Conservation (phyloP, 2,329 filamentous ascomycete species). For the Neofusicoccum kwambonambiense region DNA sequence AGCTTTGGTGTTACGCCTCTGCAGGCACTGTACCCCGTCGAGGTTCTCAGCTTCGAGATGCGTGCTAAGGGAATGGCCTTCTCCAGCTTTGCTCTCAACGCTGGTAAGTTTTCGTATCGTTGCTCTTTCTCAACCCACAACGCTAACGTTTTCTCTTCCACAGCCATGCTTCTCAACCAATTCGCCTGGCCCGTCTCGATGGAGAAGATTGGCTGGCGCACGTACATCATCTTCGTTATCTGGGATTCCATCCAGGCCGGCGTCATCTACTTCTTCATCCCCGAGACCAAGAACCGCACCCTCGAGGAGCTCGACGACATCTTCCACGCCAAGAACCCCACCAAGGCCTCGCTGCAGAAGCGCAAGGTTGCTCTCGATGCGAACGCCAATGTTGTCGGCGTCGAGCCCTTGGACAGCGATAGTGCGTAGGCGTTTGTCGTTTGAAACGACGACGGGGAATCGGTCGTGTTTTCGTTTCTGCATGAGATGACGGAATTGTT, state of each 20-base stretch:
- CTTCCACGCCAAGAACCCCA: conserved; percentile 41
- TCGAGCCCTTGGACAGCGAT: conserved; percentile 20
- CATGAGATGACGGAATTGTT: too few species aligned
- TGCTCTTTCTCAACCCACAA: conserved; percentile 32
- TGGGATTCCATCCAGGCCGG: conserved; percentile 44
- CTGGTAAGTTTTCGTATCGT: conserved; percentile 12
- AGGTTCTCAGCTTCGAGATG: conserved; percentile 48
- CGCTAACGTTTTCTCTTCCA: conserved; percentile 39
- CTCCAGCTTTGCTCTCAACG: conserved; percentile 30
- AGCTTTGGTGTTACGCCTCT: conserved; percentile 40
- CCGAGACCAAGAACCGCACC: conserved; percentile 40
- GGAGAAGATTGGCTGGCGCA: conserved; percentile 39
- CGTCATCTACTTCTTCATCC: conserved; percentile 40
- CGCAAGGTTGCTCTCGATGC: conserved; percentile 27
- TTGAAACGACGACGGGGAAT: not conserved
- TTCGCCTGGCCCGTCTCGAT: conserved; percentile 40
- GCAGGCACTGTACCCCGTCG: conserved; percentile 50
- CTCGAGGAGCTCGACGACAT: conserved; percentile 48
- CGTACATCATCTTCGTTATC: conserved; percentile 42
- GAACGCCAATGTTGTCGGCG: conserved; percentile 25
- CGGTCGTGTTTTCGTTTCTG: too few species aligned
- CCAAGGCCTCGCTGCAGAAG: conserved; percentile 29
- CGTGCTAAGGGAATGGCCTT: conserved; percentile 44
- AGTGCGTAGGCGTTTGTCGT: not conserved
- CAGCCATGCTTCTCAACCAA: conserved; percentile 30